phyloP scores from a whole-genome alignment of 345 rosid genomes.

The Eucalyptus leucophloia region DNA sequence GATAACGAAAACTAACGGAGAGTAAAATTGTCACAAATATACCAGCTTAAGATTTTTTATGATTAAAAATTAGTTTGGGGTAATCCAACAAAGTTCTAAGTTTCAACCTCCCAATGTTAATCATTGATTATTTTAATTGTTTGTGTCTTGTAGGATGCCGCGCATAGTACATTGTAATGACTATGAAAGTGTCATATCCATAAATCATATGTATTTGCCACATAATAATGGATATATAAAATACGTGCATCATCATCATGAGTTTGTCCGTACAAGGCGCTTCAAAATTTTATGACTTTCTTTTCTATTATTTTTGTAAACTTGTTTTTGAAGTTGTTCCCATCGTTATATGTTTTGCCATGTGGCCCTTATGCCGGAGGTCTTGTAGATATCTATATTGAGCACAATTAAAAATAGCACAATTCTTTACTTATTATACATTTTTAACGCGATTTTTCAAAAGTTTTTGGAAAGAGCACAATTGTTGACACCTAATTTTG shows the following conservation, averaged over 20 bases:
- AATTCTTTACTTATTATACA: not conserved
- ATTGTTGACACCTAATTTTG: too few species aligned
- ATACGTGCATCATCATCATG: not conserved
- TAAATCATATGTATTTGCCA: not conserved
- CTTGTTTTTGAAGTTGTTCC: not conserved
- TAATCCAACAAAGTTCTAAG: too few species aligned
- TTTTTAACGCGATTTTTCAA: not conserved
- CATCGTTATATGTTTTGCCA: not conserved
- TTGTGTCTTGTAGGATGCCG: not conserved
- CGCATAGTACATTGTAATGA: not conserved
- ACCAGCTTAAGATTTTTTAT: rapidly evolving
- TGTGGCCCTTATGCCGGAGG: not conserved
- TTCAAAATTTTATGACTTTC: not conserved
- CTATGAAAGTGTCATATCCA: not conserved
- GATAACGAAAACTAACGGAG: rapidly evolving
- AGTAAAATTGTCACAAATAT: too few species aligned
- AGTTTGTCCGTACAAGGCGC: not conserved
- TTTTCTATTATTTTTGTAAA: not conserved
- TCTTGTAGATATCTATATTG: not conserved
- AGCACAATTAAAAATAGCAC: not conserved
- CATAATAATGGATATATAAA: not conserved
- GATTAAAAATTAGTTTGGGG: too few species aligned
- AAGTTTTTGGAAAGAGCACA: not conserved
- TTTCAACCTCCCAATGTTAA: not conserved
- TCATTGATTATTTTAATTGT: not conserved